Percentiles rank a stretch among this genome's conserved stretches.
Conservation (phyloP, 1,139 yeast genomes). For the Yamadazyma trypodendri region DNA sequence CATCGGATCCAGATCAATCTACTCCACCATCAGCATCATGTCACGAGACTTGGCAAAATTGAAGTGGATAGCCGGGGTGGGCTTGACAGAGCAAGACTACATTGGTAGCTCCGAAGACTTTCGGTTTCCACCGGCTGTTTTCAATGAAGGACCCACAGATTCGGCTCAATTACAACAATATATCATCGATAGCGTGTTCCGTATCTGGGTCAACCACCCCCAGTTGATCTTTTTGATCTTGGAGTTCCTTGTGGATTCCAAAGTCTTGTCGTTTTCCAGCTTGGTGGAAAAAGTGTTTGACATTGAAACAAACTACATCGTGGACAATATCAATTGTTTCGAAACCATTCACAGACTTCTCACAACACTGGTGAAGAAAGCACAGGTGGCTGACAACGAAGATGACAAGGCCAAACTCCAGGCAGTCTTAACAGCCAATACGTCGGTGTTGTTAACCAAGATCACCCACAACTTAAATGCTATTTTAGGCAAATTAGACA, state of each 20-base stretch:
- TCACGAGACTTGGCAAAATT: slow-evolving; percentile 56
- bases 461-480: slow-evolving; percentile 38
- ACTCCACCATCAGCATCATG: slow-evolving; percentile 77
- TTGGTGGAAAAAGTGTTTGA: slow-evolving; percentile 46
- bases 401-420: slow-evolving; percentile 1
- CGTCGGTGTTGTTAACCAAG: slow-evolving; percentile 32
- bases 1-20: slow-evolving; percentile 85
- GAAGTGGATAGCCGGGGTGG: slow-evolving; percentile 37
- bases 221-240: slow-evolving; percentile 75
- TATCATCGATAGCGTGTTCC: slow-evolving; percentile 65
- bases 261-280: slow-evolving; percentile 41
- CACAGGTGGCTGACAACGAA: not conserved
- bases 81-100: slow-evolving; percentile 28
- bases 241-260: slow-evolving; percentile 58
- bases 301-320: slow-evolving; percentile 30
- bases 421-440: slow-evolving; percentile 5
- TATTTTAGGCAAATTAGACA: slow-evolving; percentile 23
- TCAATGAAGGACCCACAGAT: slow-evolving; percentile 21
- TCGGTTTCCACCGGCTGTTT: slow-evolving; percentile 32
- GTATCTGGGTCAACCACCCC: slow-evolving; percentile 81
- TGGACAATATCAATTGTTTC: slow-evolving; percentile 47
- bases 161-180: slow-evolving; percentile 31
- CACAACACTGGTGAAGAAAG: slow-evolving; percentile 5
- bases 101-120: slow-evolving; percentile 26
- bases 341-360: slow-evolving; percentile 43